A percentile compares a stretch with the other conserved stretches of the same genome.
Conservation (phyloP, 768 basidiomycete genomes). For the Sarcodon aspratus region DNA sequence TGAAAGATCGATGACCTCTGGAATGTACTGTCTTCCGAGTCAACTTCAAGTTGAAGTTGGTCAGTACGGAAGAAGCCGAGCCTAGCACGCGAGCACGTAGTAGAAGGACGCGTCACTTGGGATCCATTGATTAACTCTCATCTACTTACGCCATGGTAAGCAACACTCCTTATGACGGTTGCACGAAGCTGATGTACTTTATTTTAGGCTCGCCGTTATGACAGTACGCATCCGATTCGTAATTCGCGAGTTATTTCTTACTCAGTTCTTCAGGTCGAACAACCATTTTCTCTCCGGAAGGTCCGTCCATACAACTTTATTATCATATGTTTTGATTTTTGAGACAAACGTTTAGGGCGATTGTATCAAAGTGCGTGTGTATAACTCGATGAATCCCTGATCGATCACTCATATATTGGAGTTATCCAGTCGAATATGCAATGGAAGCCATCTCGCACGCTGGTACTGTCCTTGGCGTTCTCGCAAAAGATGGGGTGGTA, state of each 20-base stretch:
- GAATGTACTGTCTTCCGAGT: too few species aligned
- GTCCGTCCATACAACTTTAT: slow-evolving; percentile 27
- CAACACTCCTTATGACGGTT: not conserved
- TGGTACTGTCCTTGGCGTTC: slow-evolving; percentile 85
- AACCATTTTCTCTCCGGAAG: slow-evolving; percentile 98
- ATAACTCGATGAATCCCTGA: not conserved
- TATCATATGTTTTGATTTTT: slow-evolving; percentile 3
- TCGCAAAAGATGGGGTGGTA: slow-evolving; percentile 85
- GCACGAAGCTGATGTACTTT: not conserved
- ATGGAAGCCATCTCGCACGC: slow-evolving; percentile 99
- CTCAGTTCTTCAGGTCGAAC: slow-evolving; percentile 58
- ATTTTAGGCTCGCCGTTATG: slow-evolving; percentile 80
- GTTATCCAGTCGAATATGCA: slow-evolving; percentile 84
- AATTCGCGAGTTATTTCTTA: slow-evolving; percentile 4
- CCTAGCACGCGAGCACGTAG: too few species aligned
- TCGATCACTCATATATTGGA: not conserved
- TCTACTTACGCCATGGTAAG: not conserved
- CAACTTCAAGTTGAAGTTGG: too few species aligned
- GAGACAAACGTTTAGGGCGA: slow-evolving; percentile 48
- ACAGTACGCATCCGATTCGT: slow-evolving; percentile 40
- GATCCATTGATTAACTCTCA: not conserved
- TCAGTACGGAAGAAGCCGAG: too few species aligned
- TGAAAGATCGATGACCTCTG: too few species aligned
- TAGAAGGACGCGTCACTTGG: too few species aligned
- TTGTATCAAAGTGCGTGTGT: slow-evolving; percentile 81